Evolutionary conservation across 441 rosid genomes (phyloP).

Genomic region (Omphalea diandra): DNA sequence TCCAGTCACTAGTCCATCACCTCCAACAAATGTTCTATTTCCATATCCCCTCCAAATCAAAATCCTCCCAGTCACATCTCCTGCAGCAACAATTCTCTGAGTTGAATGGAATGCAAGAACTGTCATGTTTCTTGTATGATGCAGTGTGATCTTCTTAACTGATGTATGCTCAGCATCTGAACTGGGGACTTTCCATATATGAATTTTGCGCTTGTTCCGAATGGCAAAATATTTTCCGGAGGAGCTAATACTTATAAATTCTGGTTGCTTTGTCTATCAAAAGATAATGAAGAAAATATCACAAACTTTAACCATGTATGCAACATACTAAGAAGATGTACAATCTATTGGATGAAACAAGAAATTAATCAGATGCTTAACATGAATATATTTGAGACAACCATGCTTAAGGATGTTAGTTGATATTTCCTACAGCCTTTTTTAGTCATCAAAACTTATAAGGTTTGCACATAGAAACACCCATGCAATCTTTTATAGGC

Average conservation of each 20-base stretch:
- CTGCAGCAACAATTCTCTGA: slow-evolving; percentile 79
- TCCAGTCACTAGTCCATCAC: slow-evolving; percentile 27
- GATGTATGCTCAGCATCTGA: slow-evolving; percentile 40
- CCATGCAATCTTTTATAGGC: neutral
- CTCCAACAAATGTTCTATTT: slow-evolving; percentile 39
- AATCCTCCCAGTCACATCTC: slow-evolving; percentile 93
- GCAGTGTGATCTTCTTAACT: slow-evolving; percentile 61
- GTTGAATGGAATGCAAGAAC: slow-evolving; percentile 83
- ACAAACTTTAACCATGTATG: slow-evolving; percentile 1
- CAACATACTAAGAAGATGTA: neutral
- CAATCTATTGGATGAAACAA: neutral
- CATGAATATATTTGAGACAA: neutral
- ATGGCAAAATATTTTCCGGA: slow-evolving; percentile 71
- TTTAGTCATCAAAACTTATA: neutral
- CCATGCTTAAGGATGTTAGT: neutral
- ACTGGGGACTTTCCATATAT: slow-evolving; percentile 74
- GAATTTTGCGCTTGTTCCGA: slow-evolving; percentile 48
- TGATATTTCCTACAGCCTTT: neutral
- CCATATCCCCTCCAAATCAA: slow-evolving; percentile 93
- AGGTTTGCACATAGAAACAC: neutral
- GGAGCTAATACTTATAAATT: slow-evolving; percentile 56
- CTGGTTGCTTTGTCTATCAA: slow-evolving; percentile 66
- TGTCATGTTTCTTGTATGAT: slow-evolving; percentile 73
- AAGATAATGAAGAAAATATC: slow-evolving; percentile 16
- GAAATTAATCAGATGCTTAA: neutral